phyloP scores from a whole-genome alignment of 495 filamentous ascomycete species.

The Neurospora sublineolata region DNA sequence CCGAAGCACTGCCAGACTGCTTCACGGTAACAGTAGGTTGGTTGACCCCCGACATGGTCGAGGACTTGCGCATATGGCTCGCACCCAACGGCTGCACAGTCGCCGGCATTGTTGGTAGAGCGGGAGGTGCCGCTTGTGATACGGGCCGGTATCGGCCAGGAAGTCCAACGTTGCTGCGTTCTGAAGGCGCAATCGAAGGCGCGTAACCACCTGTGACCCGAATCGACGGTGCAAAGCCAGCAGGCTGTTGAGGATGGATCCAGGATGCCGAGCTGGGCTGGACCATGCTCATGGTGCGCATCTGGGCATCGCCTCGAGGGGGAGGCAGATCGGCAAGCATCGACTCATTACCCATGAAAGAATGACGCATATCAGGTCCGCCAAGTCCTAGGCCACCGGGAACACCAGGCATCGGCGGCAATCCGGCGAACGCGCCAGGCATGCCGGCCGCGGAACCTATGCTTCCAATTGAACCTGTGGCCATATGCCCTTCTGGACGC shows the following conservation, averaged over 20 bases:
- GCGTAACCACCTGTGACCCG: slow-evolving; percentile 38
- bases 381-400: slow-evolving; percentile 4
- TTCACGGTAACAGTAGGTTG: slow-evolving; percentile 13
- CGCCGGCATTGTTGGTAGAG: slow-evolving; percentile 11
- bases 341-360: slow-evolving; percentile 29
- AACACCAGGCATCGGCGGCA: slow-evolving; percentile 8
- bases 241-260: slow-evolving; percentile 26
- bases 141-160: slow-evolving; percentile 91
- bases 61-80: slow-evolving; percentile 32
- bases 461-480: slow-evolving; percentile 22
- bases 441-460: slow-evolving; percentile 9
- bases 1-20: slow-evolving; percentile 27
- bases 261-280: slow-evolving; percentile 51
- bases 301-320: slow-evolving; percentile 25
- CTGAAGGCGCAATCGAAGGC: slow-evolving; percentile 75
- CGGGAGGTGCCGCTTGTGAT: slow-evolving; percentile 38
- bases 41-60: slow-evolving; percentile 39
- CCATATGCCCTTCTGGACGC: slow-evolving; percentile 24
- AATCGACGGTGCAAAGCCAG: slow-evolving; percentile 37
- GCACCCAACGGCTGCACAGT: not conserved
- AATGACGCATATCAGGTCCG: slow-evolving; percentile 30
- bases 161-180: slow-evolving; percentile 84
- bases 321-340: slow-evolving; percentile 27
- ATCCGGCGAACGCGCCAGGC: slow-evolving; percentile 7
- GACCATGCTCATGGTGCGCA: slow-evolving; percentile 71